Conservation (phyloP, 1,139 yeast genomes). For the Pichia inconspicua region DNA sequence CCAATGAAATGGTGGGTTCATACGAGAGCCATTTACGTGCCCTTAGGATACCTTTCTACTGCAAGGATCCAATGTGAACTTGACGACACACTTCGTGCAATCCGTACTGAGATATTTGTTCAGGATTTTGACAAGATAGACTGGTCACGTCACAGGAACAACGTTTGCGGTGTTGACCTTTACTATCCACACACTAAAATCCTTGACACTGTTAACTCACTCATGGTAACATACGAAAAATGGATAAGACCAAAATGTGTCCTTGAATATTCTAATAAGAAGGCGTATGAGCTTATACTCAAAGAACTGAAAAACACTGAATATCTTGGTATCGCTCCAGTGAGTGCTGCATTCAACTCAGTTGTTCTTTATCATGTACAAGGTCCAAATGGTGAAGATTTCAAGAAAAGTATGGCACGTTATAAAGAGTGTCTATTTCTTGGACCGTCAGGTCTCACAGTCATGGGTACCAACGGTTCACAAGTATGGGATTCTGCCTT, state of each 20-base stretch:
- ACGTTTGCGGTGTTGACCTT: constrained; percentile 84
- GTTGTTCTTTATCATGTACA: constrained; percentile 61
- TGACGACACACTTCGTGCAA: constrained; percentile 53
- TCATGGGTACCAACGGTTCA: constrained; percentile 96
- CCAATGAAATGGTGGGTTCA: constrained; percentile 99
- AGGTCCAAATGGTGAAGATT: constrained; percentile 60
- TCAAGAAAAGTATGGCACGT: constrained; percentile 47
- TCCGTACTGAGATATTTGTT: constrained; percentile 72
- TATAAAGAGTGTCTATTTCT: constrained; percentile 74
- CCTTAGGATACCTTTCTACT: constrained; percentile 74
- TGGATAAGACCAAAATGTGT: constrained; percentile 71
- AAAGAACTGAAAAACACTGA: constrained; percentile 78
- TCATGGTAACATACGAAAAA: constrained; percentile 58
- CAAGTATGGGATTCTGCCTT: constrained; percentile 98
- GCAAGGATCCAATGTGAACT: constrained; percentile 48
- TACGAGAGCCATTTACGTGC: constrained; percentile 84
- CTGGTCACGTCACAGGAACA: constrained; percentile 65
- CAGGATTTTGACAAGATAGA: constrained; percentile 59
- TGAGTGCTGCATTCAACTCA: constrained; percentile 77
- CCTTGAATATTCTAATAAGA: constrained; percentile 42
- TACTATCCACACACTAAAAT: constrained; percentile 83
- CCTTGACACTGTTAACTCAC: constrained; percentile 55
- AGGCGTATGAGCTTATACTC: constrained; percentile 54
- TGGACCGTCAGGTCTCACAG: constrained; percentile 86
- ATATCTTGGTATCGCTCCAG: constrained; percentile 86